A percentile compares a stretch with the other conserved stretches of the same genome.
phyloP scores from a whole-genome alignment of 2,329 filamentous ascomycete genomes.

The Aureobasidium sp. region DNA sequence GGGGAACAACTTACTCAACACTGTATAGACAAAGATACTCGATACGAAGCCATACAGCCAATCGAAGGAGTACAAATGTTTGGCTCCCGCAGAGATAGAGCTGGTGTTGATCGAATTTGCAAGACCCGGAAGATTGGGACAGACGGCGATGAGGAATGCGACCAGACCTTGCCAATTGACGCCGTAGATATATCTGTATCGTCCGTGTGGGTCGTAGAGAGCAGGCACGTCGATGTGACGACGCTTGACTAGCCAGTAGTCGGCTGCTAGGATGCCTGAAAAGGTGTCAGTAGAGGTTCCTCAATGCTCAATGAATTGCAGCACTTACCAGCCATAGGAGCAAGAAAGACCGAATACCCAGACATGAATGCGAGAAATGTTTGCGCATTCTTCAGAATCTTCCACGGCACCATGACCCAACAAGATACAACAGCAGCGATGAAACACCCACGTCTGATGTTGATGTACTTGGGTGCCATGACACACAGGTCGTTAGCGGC shows the following conservation, averaged over 20 bases:
- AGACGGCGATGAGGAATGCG: conserved; percentile 50
- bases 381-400: conserved; percentile 51
- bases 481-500: conserved; percentile 46
- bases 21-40: conserved; percentile 47
- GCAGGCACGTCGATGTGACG: conserved; percentile 37
- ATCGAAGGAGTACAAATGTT: conserved; percentile 41
- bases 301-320: neutral
- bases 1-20: conserved; percentile 22
- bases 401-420: conserved; percentile 58
- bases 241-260: conserved; percentile 51
- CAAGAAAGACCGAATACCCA: conserved; percentile 56
- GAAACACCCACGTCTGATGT: conserved; percentile 33
- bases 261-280: conserved; percentile 44
- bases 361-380: conserved; percentile 53
- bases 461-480: conserved; percentile 45
- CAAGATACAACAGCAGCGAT: conserved; percentile 37
- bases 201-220: conserved; percentile 41
- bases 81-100: conserved; percentile 12
- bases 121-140: conserved; percentile 47
- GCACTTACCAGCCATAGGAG: conserved; percentile 45
- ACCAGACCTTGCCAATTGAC: conserved; percentile 53
- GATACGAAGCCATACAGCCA: conserved; percentile 55
- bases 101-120: conserved; percentile 16
- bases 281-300: neutral
- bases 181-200: conserved; percentile 45